Evolutionary conservation across 208 protist species (phyloP), one percentile per base, ranked within the genome.

Genomic region (Crithidia thermophila): DNA sequence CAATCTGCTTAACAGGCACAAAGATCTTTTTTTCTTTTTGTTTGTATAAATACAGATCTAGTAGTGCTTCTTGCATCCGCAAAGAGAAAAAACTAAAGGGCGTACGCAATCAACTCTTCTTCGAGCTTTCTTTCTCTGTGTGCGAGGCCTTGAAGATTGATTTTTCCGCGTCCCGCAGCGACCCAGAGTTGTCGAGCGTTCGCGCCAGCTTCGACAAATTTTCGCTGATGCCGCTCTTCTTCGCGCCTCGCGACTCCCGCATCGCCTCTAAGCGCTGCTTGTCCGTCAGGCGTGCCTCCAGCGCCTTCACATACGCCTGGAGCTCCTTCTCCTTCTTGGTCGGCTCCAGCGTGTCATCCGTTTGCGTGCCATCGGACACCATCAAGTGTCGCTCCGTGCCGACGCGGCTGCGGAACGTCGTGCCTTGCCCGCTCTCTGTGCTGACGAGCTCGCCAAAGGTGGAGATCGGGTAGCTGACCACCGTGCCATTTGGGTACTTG

Each of bases 401-500:
- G 13, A 55, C 47, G 21, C 36, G 45, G 47, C 47, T 56, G 60
- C 47, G 34, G 3, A 23, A 8, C 47, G 47, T 47, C 11, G 60
- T 66, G 34, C 47, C 60, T 11, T 46, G 60, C 3, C 49, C 58
- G 42, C 58, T 64, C 50, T 67, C 59, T 6, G 71, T 71, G 31
- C 52, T 67, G 16, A 77, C 58, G 2, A 71, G 30, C 31, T 77
- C 71, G 49, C 71, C 71, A 45, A 77, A 77, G 23, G 71, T 77
- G 31, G 71, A 77, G 21, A 62, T 56, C 57, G 71, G 71, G 27
- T 67, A 77, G 42, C 57, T 69, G 6, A 77, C 64, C 42, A 52
- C 34, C 21, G 43, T 77, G 31, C 71, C 71, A 63, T 77, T 55
- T 3, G 71, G 71, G 63, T 77, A 77, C 21, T 51, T 61, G 58